Base-by-base conservation (phyloP, 31 red algal genomes). In the Porphyra umbilicalis region DNA sequence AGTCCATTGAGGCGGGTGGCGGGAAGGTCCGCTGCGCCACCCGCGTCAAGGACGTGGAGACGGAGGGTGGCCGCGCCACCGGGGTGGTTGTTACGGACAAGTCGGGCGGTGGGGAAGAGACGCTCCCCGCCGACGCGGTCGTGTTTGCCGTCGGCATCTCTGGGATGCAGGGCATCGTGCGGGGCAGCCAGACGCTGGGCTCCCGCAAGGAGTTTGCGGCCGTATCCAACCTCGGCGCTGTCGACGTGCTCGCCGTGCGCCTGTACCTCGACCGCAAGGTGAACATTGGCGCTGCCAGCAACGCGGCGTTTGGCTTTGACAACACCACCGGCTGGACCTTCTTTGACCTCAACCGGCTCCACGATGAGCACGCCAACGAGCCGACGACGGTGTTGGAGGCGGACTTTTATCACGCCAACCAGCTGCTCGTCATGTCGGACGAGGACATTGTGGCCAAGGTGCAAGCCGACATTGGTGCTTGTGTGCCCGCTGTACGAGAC, bases 221-320 rank as follows among this genome's bases (percentile, higher is more conserved):
- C 40, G 86, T 84, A 39, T 81, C 37, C 33, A 93, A 94, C 40
- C 77, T 97, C 33, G 85, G 80, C 33, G 83, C 81, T 39, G 91
- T 94, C 68, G 95, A 97, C 80, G 91, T 93, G 34, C 90, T 93
- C 81, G 91, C 95, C 18, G 95, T 97, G 32, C 91, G 88, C 36
- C 76, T 97, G 36, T 97, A 91, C 88, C 88, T 93, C 80, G 90
- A 97, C 76, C 75, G 94, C 36, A 89, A 90, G 71, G 82, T 97
- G 37, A 76, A 79, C 31, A 86, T 97, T 35, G 90, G 86, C 38
- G 87, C 87, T 75, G 81, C 75, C 31, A 93, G 88, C 32, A 93
- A 93, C 77, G 94, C 94, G 5, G 86, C 87, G 35, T 96, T 96
- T 81, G 94, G 94, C 71, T 96, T 96, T 39, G 94, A 96, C 71